Evolutionary conservation across 345 rosid species (phyloP), one percentile per base, ranked within the genome.

Genomic region (Murraya koenigii): DNA sequence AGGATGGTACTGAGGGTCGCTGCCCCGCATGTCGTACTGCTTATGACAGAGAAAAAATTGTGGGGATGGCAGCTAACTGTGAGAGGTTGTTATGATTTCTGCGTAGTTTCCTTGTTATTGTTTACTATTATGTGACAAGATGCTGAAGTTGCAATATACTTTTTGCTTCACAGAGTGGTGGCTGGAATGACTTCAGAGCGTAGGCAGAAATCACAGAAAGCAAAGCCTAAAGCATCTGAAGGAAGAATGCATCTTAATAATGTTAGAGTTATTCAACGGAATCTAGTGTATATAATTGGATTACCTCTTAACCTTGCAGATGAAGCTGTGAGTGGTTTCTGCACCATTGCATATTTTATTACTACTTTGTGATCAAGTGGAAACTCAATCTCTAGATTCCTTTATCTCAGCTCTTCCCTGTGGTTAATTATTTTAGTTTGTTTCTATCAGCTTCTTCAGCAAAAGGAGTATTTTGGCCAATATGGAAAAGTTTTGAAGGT

Each of bases 1-100:
- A 89, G 90, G 97, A 88, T 82, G 89, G 81, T 14, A 76, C 86
- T 15, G 97, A 90, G 81, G 98, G 98, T 66, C 91, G 93, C 41
- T 94, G 97, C 78, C 98, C 97, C 6, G 98, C 98, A 76, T 94
- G 97, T 69, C 97, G 97, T 71, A 75, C 85, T 44, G 84, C 94
- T 44, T 94, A 94, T 82, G 98, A 94, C 88, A 94, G 89, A 79
- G 97, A 89, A 80, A 94, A 91, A 84, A 94, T 94, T 79, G 97
- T 89, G 28, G 94, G 94, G 58, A 91, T 81, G 86, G 94, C 94
- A 77, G 87, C 90, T 71, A 83, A 80, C 74, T 88, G 93, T 60
- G 97, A 91, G 80, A 94, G 97, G 97, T 87, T 85, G 63, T 75
- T 74, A 14, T 59, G 1, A 28, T 11, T 73, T 22, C 7, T 25